These are phyloP conservation scores for Gracilariopsis chorda DNA, from an alignment of 23 red algal genomes.

Conservation along the genomic window DNA sequence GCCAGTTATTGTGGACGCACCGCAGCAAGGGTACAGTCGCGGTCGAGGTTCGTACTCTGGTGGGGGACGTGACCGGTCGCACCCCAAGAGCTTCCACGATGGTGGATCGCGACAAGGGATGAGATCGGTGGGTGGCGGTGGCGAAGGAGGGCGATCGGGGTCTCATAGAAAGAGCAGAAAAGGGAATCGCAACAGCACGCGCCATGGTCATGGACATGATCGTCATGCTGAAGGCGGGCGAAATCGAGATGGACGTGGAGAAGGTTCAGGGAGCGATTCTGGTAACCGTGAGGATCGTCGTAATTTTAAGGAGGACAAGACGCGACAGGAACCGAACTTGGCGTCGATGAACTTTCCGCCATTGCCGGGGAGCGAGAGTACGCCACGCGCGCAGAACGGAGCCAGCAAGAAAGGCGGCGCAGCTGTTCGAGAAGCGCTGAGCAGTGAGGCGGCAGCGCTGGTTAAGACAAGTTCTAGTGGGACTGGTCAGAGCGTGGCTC, in stretches of 20 bases:
- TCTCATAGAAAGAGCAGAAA: constrained; percentile 54
- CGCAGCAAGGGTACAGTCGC: not conserved
- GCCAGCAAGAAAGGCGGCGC: not conserved
- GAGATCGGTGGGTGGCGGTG: not conserved
- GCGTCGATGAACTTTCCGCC: constrained; percentile 55
- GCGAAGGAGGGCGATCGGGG: not conserved
- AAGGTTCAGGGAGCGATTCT: constrained; percentile 12
- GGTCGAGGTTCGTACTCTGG: not conserved
- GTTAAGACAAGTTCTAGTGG: not conserved
- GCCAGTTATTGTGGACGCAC: not conserved
- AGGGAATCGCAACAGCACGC: constrained; percentile 30
- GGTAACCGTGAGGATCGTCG: constrained; percentile 37
- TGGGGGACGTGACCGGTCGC: not conserved
- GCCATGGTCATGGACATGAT: constrained; percentile 14
- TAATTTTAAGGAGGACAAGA: constrained; percentile 12
- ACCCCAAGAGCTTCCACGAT: not conserved
- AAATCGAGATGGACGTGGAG: not conserved
- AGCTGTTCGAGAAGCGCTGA: not conserved
- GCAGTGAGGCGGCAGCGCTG: not conserved
- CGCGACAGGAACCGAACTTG: constrained; percentile 26
- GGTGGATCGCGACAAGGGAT: not conserved
- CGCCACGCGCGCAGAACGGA: not conserved
- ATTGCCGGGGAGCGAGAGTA: not conserved
- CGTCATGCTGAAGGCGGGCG: not conserved
- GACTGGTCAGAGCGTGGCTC: not conserved